Base-by-base conservation (phyloP, 768 basidiomycete genomes). In the Mrakia gelida region DNA sequence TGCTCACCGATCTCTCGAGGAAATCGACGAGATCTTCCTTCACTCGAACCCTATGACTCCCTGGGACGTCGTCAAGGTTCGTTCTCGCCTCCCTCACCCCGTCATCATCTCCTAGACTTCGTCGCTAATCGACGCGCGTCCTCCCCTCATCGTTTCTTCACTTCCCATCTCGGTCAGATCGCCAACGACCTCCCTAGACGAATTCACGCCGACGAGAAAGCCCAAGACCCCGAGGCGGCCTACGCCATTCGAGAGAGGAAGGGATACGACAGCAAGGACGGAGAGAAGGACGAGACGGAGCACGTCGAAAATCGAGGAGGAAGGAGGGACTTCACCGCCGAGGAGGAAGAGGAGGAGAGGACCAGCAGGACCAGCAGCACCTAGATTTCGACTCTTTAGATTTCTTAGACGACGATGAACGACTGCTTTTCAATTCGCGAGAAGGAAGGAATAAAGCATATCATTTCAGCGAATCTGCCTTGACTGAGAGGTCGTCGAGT, bases 21-120 rank as follows among this genome's bases (percentile, higher is more conserved):
- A 80, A 26, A 78, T 79, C 45, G 78, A 79, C 73, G 38, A 43
- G 32, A 79, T 79, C 74, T 79, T 79, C 49, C 41, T 15, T 2
- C 45, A 67, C 30, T 34, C 63, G 18, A 75, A 75, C 75, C 63
- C 75, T 8, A 45, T 15, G 63, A 75, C 75, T 28, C 75, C 75
- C 30, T 75, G 75, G 75, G 75, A 75, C 32, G 75, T 75, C 30
- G 75, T 75, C 49, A 32, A 59, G 59, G 59, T 59, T 9, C 9
- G 28, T 28, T 59, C 26, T 28, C 28, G n/a, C 9, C 26, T 23
- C 9, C 18, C 59, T 11, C 10, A n/a, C 59, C 0, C 4, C 38
- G 4, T 38, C 38, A 38, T 59, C 59, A 3, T 26, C n/a, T n/a
- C 18, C 26, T 28, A 1, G 10, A 5, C 10, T 26, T 28, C n/a